Evolutionary conservation across 805 yeast species (phyloP).

Genomic region (Hanseniaspora taiwanica): DNA sequence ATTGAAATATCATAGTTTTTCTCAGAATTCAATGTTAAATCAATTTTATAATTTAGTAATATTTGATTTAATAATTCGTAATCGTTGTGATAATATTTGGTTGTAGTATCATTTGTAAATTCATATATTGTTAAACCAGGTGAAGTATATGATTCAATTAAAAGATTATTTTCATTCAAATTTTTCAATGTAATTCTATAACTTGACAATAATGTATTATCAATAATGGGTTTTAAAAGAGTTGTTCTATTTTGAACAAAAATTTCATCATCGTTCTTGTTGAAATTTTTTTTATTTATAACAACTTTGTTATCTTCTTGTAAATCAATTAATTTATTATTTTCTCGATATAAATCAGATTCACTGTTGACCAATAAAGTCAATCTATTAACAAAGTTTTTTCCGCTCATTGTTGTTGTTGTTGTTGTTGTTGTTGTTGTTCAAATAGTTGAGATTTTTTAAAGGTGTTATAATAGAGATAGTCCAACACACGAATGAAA

Average conservation of each 20-base stretch:
- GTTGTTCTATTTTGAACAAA: neutral
- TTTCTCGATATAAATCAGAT: neutral
- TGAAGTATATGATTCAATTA: neutral
- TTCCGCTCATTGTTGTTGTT: neutral
- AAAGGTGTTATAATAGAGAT: no score
- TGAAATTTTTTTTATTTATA: slow-evolving; percentile 11
- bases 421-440: neutral
- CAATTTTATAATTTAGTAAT: no score
- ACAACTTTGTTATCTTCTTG: slow-evolving; percentile 13
- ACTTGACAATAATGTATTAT: neutral
- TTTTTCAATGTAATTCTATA: neutral
- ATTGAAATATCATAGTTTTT: neutral
- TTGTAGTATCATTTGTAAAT: neutral
- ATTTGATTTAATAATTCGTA: no score
- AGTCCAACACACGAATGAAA: no score
- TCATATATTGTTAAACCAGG: neutral
- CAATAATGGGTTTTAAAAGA: neutral
- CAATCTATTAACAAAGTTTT: neutral
- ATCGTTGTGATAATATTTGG: no score
- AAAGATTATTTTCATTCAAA: neutral
- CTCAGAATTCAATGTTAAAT: neutral
- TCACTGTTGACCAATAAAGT: neutral
- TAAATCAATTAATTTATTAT: slow-evolving; percentile 10
- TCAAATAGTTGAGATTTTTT: no score
- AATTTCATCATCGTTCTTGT: neutral